These are phyloP conservation scores for Lophium mytilinum DNA, from an alignment of 495 filamentous ascomycete genomes.

Conservation along the genomic window DNA sequence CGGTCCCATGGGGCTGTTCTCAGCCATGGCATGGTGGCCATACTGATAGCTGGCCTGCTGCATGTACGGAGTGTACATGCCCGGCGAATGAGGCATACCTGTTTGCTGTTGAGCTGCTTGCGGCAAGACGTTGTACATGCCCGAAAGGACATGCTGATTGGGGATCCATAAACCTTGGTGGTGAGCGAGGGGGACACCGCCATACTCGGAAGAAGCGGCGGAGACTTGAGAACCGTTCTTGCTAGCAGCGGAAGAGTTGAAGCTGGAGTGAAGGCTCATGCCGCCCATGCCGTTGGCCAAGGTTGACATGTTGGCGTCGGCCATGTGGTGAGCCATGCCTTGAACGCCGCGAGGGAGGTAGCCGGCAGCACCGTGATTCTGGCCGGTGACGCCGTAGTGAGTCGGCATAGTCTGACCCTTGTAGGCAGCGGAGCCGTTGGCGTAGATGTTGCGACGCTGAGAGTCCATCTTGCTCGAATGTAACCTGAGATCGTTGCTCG, in stretches of 20 bases:
- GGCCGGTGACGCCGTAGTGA: slow-evolving; percentile 19
- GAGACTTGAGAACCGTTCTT: slow-evolving; percentile 26
- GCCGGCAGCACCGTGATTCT: slow-evolving; percentile 18
- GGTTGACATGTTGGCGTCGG: slow-evolving; percentile 21
- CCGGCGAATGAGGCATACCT: slow-evolving; percentile 20
- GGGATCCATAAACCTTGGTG: slow-evolving; percentile 29
- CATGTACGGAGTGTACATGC: slow-evolving; percentile 33
- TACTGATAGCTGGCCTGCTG: slow-evolving; percentile 29
- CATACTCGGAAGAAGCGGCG: slow-evolving; percentile 22
- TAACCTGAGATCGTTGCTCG: background rate
- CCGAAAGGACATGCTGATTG: slow-evolving; percentile 21
- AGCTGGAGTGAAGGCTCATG: slow-evolving; percentile 29
- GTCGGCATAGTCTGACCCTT: slow-evolving; percentile 15
- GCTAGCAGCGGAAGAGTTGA: slow-evolving; percentile 27
- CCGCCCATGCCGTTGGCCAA: slow-evolving; percentile 31
- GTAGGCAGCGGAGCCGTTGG: slow-evolving; percentile 13
- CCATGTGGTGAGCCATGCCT: slow-evolving; percentile 14
- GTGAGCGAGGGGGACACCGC: slow-evolving; percentile 18
- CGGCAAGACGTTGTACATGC: slow-evolving; percentile 20
- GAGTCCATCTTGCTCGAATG: background rate
- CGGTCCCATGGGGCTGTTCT: slow-evolving; percentile 32
- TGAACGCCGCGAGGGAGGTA: slow-evolving; percentile 24
- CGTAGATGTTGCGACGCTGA: slow-evolving; percentile 21
- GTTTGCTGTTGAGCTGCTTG: slow-evolving; percentile 18
- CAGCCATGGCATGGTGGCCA: slow-evolving; percentile 26